Percentiles rank a stretch among this genome's conserved stretches.
Conservation (phyloP, 2,329 filamentous ascomycete species). For the Pseudogymnoascus sp. region DNA sequence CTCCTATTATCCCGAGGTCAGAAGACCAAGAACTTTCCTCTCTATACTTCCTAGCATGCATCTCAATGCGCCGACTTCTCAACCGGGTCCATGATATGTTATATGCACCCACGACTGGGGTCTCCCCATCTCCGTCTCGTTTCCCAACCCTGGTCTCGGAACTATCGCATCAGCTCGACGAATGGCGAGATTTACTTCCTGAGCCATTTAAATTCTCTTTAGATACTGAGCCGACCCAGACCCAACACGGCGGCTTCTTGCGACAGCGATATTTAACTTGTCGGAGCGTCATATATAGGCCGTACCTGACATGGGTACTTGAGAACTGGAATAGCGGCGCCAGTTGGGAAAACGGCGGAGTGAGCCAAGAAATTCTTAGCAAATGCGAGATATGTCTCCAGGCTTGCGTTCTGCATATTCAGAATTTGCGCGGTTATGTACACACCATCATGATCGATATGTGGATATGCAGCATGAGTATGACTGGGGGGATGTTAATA, state of each 20-base stretch:
- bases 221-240: slow-evolving; percentile 25
- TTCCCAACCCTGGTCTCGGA: slow-evolving; percentile 42
- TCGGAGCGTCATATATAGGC: slow-evolving; percentile 43
- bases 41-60: slow-evolving; percentile 45
- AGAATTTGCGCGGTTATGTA: slow-evolving; percentile 39
- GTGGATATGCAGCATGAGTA: slow-evolving; percentile 46
- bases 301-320: slow-evolving; percentile 43
- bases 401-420: slow-evolving; percentile 40
- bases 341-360: slow-evolving; percentile 4
- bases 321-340: background rate
- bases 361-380: slow-evolving; percentile 29
- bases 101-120: slow-evolving; percentile 38
- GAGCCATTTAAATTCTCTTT: slow-evolving; percentile 35
- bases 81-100: slow-evolving; percentile 41
- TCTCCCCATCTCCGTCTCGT: slow-evolving; percentile 35
- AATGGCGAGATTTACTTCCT: slow-evolving; percentile 41
- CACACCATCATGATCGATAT: slow-evolving; percentile 46
- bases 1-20: slow-evolving; percentile 5
- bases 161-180: slow-evolving; percentile 40
- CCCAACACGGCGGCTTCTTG: slow-evolving; percentile 39
- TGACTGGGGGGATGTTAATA: slow-evolving; percentile 42
- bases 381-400: slow-evolving; percentile 39
- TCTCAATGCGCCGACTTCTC: slow-evolving; percentile 41
- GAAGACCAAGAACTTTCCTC: slow-evolving; percentile 38
- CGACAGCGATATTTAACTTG: slow-evolving; percentile 44